Evolutionary conservation across 352 stramenopile genomes (phyloP), one percentile per base, ranked within the genome.

Genomic region (Discostella stelligera): DNA sequence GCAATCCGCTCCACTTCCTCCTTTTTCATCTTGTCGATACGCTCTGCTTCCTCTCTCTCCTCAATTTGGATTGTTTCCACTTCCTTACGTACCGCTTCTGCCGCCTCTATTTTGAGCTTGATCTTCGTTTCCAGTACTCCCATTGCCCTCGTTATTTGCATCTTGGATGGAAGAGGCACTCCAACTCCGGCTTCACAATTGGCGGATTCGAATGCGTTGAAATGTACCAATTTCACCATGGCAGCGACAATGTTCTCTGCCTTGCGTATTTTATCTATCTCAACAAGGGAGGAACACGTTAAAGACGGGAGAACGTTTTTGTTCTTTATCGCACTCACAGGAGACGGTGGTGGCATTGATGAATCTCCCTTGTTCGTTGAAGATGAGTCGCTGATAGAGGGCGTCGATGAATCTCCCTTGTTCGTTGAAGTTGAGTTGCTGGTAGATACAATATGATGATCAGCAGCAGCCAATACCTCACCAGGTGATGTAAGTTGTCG

Each of bases 41-140:
- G 80, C 68, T 77, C 81, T 25, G 61, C 74, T 30, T 84, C 75
- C 58, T 90, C 84, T 49, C 86, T 83, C 74, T 84, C 83, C 46
- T 79, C 71, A n/a, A 83, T 71, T 23, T 74, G 63, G n/a, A 79
- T 71, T 10, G 48, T 49, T 41, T 68, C 53, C 1, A 80, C 50
- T 65, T 84, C 53, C 54, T 78, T 80, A 8, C 70, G 61, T 20
- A 65, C 49, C 18, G 8, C 13, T 0, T 48, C 56, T 13, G 66
- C 71, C 20, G 71, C 61, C 59, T 78, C 65, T 11, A 32, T 61
- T 55, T 80, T 77, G 8, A 55, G 10, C 44, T 84, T 84, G 48
- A 84, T 78, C 49, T 78, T 80, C 4, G 14, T 48, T 55, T 84
- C 77, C 53, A 84, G 66, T 39, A 69, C 59, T n/a, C 66, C 44